Percentiles rank a stretch among this genome's conserved stretches.
Conservation (phyloP, 352 stramenopile species). For the Phytophthora syringae region DNA sequence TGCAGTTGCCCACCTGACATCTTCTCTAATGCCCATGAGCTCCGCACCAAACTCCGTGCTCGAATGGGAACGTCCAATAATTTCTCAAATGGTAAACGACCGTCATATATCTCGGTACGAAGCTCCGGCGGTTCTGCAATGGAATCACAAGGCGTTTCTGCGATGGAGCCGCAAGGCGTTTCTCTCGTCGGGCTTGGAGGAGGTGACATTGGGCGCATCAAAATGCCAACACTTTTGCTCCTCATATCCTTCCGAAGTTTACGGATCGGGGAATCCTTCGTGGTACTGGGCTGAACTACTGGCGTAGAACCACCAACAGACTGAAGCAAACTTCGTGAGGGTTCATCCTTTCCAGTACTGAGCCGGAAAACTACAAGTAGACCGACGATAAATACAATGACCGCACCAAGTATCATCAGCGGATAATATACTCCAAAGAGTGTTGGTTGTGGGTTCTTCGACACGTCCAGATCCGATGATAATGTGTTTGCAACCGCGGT, state of each 20-base stretch:
- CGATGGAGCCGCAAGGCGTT: too few relatives aligned
- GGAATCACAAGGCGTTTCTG: slow-evolving; percentile 9
- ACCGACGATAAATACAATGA: slow-evolving; percentile 27
- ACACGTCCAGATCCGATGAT: slow-evolving; percentile 12
- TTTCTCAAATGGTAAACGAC: slow-evolving; percentile 41
- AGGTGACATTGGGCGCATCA: slow-evolving; percentile 29
- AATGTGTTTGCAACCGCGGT: slow-evolving; percentile 41
- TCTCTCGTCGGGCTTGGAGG: slow-evolving; percentile 27
- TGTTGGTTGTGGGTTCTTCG: slow-evolving; percentile 17
- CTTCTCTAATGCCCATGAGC: slow-evolving; percentile 46
- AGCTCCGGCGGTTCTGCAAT: slow-evolving; percentile 10
- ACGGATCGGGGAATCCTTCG: not conserved
- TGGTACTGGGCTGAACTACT: slow-evolving; percentile 8
- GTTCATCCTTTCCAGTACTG: slow-evolving; percentile 6
- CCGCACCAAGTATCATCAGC: slow-evolving; percentile 17
- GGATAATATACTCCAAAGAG: slow-evolving; percentile 29
- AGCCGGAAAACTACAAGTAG: slow-evolving; percentile 29
- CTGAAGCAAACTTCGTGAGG: slow-evolving; percentile 24
- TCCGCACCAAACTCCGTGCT: slow-evolving; percentile 52
- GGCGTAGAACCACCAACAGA: slow-evolving; percentile 15
- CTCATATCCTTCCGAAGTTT: slow-evolving; percentile 20
- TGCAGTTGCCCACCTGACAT: slow-evolving; percentile 32
- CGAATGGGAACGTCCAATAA: slow-evolving; percentile 50
- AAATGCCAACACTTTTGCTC: slow-evolving; percentile 31
- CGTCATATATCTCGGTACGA: slow-evolving; percentile 17